phyloP scores from a whole-genome alignment of 2,329 filamentous ascomycete genomes.

The Verticillium alfalfae region DNA sequence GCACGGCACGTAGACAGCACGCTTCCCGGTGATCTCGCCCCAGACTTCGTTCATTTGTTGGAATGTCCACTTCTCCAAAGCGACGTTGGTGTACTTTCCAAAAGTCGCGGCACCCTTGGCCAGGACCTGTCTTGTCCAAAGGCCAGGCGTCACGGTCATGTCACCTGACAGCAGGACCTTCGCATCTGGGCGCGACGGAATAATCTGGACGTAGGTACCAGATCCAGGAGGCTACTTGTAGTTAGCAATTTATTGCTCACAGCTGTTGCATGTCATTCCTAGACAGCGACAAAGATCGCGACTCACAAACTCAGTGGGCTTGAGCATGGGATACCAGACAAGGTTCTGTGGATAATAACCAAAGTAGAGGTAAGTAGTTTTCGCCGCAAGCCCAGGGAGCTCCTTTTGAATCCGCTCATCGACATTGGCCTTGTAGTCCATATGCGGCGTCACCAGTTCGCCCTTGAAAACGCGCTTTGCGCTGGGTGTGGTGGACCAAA shows the following conservation, averaged over 20 bases:
- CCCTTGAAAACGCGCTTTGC: conserved; percentile 22
- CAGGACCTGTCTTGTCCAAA: conserved; percentile 16
- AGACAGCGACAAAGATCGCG: not conserved
- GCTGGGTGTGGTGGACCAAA: conserved; percentile 39
- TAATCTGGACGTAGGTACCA: conserved; percentile 12
- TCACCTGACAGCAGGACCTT: conserved; percentile 16
- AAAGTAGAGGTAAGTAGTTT: conserved; percentile 34
- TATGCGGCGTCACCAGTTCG: conserved; percentile 29
- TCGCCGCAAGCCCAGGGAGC: conserved; percentile 18
- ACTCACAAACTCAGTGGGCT: conserved; percentile 1
- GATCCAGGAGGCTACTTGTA: conserved; percentile 6
- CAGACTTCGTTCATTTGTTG: conserved; percentile 15
- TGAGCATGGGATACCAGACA: conserved; percentile 3
- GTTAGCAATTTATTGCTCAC: too few species aligned
- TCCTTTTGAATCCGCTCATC: conserved; percentile 32
- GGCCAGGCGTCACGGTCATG: conserved; percentile 15
- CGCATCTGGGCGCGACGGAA: conserved; percentile 12
- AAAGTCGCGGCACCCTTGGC: conserved; percentile 7
- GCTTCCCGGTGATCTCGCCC: conserved; percentile 16
- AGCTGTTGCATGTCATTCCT: too few species aligned
- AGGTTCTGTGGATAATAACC: conserved; percentile 28
- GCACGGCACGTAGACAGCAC: conserved; percentile 12
- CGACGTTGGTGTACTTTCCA: conserved; percentile 16
- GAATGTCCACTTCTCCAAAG: conserved; percentile 16
- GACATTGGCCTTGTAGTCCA: conserved; percentile 33